Evolutionary conservation across 345 rosid genomes (phyloP).

Genomic region (Sisymbrium altissimum): DNA sequence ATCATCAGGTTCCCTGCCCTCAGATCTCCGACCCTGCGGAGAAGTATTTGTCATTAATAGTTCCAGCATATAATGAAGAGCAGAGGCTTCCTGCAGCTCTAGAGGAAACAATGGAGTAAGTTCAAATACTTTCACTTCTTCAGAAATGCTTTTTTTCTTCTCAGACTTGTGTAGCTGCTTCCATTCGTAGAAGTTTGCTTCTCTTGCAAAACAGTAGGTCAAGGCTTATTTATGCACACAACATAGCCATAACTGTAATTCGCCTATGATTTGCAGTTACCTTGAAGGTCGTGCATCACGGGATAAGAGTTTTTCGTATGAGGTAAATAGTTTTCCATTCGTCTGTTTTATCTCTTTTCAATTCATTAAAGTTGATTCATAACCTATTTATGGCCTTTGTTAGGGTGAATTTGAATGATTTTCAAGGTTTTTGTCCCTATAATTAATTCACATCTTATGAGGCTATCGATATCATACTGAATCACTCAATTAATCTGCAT

Average conservation of each 20-base stretch:
- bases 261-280: constrained; percentile 54
- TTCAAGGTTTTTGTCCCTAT: not conserved
- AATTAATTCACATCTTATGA: not conserved
- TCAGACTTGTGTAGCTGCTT: not conserved
- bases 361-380: not conserved
- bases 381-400: not conserved
- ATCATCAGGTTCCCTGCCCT: constrained; percentile 68
- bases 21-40: constrained; percentile 62
- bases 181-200: not conserved
- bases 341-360: not conserved
- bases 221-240: not conserved
- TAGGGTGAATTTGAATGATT: not conserved
- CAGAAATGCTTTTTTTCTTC: not conserved
- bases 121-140: not conserved
- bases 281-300: constrained; percentile 71
- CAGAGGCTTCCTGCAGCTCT: constrained; percentile 88
- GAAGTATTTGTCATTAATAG: constrained; percentile 76
- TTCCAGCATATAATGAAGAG: constrained; percentile 94
- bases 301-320: constrained; percentile 83
- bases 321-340: constrained; percentile 47
- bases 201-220: not conserved
- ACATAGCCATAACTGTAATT: constrained; percentile 11
- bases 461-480: not conserved
- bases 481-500: not conserved
- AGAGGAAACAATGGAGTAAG: constrained; percentile 84